Conservation (phyloP, 75 land plant species). For the Pinus tabuliformis region DNA sequence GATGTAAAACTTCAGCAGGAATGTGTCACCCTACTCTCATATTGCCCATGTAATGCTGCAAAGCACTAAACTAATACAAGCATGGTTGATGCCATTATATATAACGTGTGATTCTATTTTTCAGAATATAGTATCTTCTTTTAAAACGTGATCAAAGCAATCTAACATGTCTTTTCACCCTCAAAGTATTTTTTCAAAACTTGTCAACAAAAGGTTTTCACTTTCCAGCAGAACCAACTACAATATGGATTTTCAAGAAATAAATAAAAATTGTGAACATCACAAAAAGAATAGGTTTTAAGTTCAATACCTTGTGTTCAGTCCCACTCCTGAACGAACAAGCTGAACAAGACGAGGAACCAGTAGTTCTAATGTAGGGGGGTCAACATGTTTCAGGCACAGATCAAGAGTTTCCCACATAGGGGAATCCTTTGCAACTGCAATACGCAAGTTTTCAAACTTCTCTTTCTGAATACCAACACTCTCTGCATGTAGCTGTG, state of each 20-base stretch:
- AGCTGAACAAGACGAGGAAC: conserved; percentile 93
- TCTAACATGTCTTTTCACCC: background rate
- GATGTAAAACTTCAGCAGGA: too few relatives aligned
- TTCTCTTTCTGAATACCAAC: conserved; percentile 91
- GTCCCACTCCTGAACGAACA: conserved; percentile 93
- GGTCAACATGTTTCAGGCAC: conserved; percentile 74
- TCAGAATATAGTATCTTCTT: background rate
- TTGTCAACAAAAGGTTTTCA: background rate
- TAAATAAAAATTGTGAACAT: background rate
- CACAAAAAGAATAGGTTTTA: background rate
- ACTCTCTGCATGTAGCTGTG: conserved; percentile 88
- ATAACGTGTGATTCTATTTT: too few relatives aligned
- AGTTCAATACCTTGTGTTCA: conserved; percentile 78
- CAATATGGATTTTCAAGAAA: background rate
- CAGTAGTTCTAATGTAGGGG: conserved; percentile 54
- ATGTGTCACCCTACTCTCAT: too few relatives aligned
- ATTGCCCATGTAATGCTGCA: too few relatives aligned
- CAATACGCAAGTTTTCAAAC: conserved; percentile 82
- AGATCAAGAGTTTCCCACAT: conserved; percentile 99
- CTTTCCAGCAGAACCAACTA: background rate
- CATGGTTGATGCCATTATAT: too few relatives aligned
- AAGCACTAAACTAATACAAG: too few relatives aligned
- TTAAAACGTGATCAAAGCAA: background rate
- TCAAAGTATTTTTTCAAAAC: background rate
- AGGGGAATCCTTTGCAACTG: conserved; percentile 96